Evolutionary conservation across 2,329 filamentous ascomycete species (phyloP).

Genomic region (Fusarium floridanum): DNA sequence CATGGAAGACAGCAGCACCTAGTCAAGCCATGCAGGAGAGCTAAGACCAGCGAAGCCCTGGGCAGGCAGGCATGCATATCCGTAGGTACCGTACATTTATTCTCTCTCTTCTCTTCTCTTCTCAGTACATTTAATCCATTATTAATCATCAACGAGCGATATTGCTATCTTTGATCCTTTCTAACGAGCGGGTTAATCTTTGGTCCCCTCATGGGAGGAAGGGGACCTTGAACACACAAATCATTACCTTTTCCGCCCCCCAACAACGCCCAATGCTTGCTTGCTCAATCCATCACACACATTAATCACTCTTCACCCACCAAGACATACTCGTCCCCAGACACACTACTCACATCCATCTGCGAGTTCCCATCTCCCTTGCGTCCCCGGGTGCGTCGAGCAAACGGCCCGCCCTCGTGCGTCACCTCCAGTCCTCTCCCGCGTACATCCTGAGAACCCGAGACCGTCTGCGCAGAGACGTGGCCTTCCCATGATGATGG

Average conservation of each 20-base stretch:
- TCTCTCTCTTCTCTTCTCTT: background rate
- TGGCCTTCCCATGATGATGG: constrained; percentile 64
- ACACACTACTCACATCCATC: constrained; percentile 49
- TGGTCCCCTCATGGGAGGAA: background rate
- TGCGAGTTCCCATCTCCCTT: constrained; percentile 58
- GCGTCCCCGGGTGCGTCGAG: constrained; percentile 51
- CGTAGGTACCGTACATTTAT: too few relatives aligned
- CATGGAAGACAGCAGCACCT: background rate
- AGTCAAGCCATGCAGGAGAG: background rate
- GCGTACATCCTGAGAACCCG: constrained; percentile 54
- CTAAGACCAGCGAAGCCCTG: background rate
- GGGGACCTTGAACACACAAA: background rate
- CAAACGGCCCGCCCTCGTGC: constrained; percentile 48
- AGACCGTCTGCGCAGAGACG: constrained; percentile 55
- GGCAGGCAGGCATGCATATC: background rate
- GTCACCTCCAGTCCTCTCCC: constrained; percentile 60
- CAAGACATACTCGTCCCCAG: constrained; percentile 47
- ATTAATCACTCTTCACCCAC: constrained; percentile 28
- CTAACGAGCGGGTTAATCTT: constrained; percentile 26
- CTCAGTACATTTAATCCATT: background rate
- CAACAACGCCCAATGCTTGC: constrained; percentile 2
- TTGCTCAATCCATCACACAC: background rate
- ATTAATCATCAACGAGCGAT: constrained; percentile 19
- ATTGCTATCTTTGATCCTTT: constrained; percentile 16
- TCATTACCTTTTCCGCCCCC: constrained; percentile 5